These are phyloP conservation scores for Wickerhamiella spandovensis DNA, from an alignment of 805 yeast species.

Conservation along the genomic window DNA sequence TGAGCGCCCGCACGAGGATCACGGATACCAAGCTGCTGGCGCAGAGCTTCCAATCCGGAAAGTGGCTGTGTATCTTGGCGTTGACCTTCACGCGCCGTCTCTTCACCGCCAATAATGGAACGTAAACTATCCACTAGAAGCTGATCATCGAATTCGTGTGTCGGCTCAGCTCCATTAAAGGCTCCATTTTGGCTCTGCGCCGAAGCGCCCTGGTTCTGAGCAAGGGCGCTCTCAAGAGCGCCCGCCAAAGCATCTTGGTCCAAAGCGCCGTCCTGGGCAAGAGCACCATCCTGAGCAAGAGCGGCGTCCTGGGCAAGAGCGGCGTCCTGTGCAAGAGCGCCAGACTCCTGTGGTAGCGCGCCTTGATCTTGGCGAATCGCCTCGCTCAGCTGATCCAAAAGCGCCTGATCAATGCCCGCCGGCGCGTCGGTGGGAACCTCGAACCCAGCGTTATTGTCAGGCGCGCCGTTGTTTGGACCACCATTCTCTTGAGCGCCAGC, in stretches of 20 bases:
- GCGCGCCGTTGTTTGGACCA: too few species aligned
- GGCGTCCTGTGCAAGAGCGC: background rate
- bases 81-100: background rate
- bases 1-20: too few species aligned
- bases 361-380: background rate
- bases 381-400: conserved; percentile 1
- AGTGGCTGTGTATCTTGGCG: background rate
- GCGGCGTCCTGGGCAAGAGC: background rate
- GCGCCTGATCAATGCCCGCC: background rate
- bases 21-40: background rate
- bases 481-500: too few species aligned
- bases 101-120: conserved; percentile 7
- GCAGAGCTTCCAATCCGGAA: background rate
- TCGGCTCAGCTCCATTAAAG: too few species aligned
- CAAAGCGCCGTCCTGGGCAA: background rate
- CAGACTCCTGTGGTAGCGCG: background rate
- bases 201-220: background rate
- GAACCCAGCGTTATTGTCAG: background rate
- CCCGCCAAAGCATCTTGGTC: background rate
- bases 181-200: background rate
- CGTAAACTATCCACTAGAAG: conserved; percentile 8
- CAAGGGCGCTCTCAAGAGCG: background rate
- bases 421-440: background rate
- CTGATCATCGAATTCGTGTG: conserved; percentile 8
- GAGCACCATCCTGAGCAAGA: too few species aligned